Percentiles rank a stretch among this genome's conserved stretches.
These are phyloP conservation scores for Nicotiana knightiana DNA, from an alignment of 257 asterid species.

Conservation along the genomic window DNA sequence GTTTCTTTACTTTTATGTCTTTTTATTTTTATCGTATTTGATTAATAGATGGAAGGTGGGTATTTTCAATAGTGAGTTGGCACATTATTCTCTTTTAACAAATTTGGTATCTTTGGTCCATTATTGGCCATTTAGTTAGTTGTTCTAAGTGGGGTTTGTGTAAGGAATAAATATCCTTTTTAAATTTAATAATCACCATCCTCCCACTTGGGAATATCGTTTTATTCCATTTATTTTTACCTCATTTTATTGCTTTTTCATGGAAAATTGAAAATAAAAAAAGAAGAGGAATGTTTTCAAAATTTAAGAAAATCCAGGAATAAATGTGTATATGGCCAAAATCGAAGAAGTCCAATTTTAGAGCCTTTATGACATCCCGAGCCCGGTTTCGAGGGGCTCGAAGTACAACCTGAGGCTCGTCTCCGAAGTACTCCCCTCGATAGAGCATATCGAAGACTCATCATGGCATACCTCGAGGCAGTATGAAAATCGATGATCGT, in stretches of 20 bases:
- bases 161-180: not conserved
- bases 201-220: not conserved
- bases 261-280: not conserved
- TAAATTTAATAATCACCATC: conserved; percentile 1
- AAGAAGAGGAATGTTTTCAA: not conserved
- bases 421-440: too few relatives aligned
- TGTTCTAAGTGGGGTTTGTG: conserved; percentile 5
- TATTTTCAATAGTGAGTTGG: conserved; percentile 10
- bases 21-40: not conserved
- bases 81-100: not conserved
- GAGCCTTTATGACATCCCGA: too few relatives aligned
- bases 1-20: not conserved
- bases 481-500: too few relatives aligned
- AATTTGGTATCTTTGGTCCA: not conserved
- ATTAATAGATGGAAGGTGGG: not conserved
- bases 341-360: too few relatives aligned
- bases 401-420: too few relatives aligned
- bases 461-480: too few relatives aligned
- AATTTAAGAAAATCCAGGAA: not conserved
- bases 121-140: conserved; percentile 4
- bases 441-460: too few relatives aligned
- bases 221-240: not conserved
- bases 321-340: not conserved
- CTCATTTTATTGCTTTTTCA: not conserved
- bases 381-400: too few relatives aligned